phyloP scores from a whole-genome alignment of 352 stramenopile species.

The Phytophthora lateralis region DNA sequence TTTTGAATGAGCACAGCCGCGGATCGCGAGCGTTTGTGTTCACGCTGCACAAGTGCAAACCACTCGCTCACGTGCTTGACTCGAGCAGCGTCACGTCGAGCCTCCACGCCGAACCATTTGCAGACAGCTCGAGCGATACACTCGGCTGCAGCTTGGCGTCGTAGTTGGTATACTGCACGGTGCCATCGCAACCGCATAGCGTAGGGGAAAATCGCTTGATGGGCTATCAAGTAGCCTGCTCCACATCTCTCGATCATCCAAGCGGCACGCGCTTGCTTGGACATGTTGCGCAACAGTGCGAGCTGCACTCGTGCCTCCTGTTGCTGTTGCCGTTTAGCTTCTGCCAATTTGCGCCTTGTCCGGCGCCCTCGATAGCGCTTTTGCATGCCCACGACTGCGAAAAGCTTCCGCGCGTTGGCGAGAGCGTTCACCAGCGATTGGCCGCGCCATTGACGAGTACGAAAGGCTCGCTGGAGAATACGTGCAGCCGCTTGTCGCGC shows the following conservation, averaged over 20 bases:
- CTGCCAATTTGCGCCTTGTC: constrained; percentile 22
- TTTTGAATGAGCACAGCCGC: constrained; percentile 54
- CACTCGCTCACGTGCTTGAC: constrained; percentile 32
- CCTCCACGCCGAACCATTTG: constrained; percentile 26
- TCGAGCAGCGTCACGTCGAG: constrained; percentile 12
- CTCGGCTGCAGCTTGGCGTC: constrained; percentile 22
- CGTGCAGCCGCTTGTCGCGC: constrained; percentile 31
- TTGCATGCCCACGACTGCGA: constrained; percentile 50
- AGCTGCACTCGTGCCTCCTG: constrained; percentile 40
- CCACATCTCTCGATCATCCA: constrained; percentile 56
- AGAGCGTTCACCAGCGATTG: constrained; percentile 50
- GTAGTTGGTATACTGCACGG: constrained; percentile 25
- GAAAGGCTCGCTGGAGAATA: constrained; percentile 47
- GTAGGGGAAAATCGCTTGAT: constrained; percentile 45
- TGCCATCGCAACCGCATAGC: constrained; percentile 42
- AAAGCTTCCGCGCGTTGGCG: constrained; percentile 35
- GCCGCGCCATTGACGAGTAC: constrained; percentile 35
- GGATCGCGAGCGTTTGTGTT: constrained; percentile 22
- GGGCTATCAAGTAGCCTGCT: constrained; percentile 57
- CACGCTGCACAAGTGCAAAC: constrained; percentile 27
- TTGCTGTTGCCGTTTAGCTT: constrained; percentile 13
- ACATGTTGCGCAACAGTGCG: constrained; percentile 47
- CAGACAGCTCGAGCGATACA: constrained; percentile 23
- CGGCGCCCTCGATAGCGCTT: constrained; percentile 43
- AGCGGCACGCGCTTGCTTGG: constrained; percentile 36